Evolutionary conservation across 306 rosid species (phyloP).

Genomic region (Fagus crenata): DNA sequence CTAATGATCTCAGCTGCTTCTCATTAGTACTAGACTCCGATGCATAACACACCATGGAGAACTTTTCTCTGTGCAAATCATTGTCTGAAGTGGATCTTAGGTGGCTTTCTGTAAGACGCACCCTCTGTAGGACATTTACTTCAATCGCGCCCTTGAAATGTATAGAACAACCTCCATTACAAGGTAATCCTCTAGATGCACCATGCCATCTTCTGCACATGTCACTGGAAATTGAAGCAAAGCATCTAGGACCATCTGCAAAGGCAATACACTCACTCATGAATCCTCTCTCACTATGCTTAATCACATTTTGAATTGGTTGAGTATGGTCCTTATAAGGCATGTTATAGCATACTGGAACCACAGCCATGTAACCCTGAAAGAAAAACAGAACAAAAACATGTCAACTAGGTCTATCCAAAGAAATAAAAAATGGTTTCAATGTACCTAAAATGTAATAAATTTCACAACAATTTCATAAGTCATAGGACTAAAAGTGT

Average conservation of each 20-base stretch:
- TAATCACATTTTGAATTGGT: slow-evolving; percentile 19
- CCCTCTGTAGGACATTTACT: slow-evolving; percentile 2
- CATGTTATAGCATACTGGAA: slow-evolving; percentile 47
- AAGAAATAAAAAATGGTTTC: not conserved
- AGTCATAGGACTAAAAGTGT: not conserved
- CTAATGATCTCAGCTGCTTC: slow-evolving; percentile 62
- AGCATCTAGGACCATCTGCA: slow-evolving; percentile 11
- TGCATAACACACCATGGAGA: slow-evolving; percentile 35
- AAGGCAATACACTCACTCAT: slow-evolving; percentile 4
- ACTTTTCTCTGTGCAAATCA: slow-evolving; percentile 21
- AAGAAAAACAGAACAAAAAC: not conserved
- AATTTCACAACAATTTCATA: not conserved
- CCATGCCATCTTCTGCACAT: too few relatives aligned
- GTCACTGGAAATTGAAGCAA: slow-evolving; percentile 16
- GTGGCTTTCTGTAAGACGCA: slow-evolving; percentile 13
- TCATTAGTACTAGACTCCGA: slow-evolving; percentile 34
- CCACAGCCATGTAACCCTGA: slow-evolving; percentile 61
- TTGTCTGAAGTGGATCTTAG: slow-evolving; percentile 32
- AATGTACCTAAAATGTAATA: not conserved
- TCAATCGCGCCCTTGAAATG: slow-evolving; percentile 7
- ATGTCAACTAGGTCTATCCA: not conserved
- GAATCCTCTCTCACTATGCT: slow-evolving; percentile 29
- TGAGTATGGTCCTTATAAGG: slow-evolving; percentile 39
- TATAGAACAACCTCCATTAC: slow-evolving; percentile 22
- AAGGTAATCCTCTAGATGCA: slow-evolving; percentile 9